These are phyloP conservation scores for Panaeolus papilionaceus DNA, from an alignment of 768 basidiomycete genomes.

Conservation along the genomic window DNA sequence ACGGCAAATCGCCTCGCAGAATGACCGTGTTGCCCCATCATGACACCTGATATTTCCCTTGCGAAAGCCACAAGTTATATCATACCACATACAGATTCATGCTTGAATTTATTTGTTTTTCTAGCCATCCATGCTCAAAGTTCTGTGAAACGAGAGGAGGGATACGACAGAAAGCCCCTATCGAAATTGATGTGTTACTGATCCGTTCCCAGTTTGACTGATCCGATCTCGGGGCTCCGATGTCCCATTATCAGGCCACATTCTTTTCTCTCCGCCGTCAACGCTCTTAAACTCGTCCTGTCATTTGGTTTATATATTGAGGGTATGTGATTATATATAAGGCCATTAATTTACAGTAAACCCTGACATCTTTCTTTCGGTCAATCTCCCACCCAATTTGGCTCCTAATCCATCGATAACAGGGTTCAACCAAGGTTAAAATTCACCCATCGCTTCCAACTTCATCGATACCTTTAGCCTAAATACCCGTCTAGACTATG, in stretches of 20 bases:
- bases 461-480: neutral
- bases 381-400: neutral
- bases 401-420: constrained; percentile 9
- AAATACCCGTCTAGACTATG: constrained; percentile 9
- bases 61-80: too few species aligned
- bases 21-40: too few species aligned
- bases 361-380: neutral
- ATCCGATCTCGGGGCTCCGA: constrained; percentile 3
- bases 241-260: constrained; percentile 1
- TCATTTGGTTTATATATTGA: neutral
- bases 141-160: neutral
- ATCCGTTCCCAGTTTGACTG: neutral
- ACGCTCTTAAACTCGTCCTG: neutral
- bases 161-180: neutral
- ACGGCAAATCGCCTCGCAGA: too few species aligned
- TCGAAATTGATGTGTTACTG: neutral
- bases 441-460: neutral
- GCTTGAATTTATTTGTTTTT: too few species aligned
- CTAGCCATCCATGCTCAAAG: too few species aligned
- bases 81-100: too few species aligned
- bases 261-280: constrained; percentile 2
- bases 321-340: neutral
- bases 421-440: neutral
- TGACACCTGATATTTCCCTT: too few species aligned
- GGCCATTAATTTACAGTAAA: neutral